A percentile compares a stretch with the other conserved stretches of the same genome.
Evolutionary conservation across 345 rosid species (phyloP).

Genomic region (Adansonia digitata): DNA sequence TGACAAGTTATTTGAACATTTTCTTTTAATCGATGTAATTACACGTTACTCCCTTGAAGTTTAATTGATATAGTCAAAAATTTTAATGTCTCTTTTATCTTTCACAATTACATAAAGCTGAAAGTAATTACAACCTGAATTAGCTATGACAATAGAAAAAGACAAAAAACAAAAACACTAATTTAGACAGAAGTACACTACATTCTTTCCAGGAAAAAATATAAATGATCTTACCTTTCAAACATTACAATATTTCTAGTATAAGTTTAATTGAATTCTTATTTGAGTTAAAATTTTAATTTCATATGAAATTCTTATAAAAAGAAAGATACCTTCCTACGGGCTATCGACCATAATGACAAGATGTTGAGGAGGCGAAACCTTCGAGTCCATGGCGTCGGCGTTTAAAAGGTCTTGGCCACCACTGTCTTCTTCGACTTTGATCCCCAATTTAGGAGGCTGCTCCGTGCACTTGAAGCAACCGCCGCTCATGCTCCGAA

Average conservation of each 20-base stretch:
- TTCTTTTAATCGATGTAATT: too few relatives aligned
- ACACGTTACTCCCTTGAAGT: too few relatives aligned
- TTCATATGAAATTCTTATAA: background rate
- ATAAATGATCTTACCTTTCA: background rate
- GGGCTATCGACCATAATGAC: constrained; percentile 81
- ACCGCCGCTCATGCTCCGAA: constrained; percentile 34
- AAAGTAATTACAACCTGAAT: too few relatives aligned
- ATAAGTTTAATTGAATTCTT: background rate
- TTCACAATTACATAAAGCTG: too few relatives aligned
- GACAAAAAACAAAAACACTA: too few relatives aligned
- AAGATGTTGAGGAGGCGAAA: constrained; percentile 61
- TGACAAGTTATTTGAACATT: too few relatives aligned
- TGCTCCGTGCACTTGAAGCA: constrained; percentile 39
- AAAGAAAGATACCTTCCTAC: constrained; percentile 53
- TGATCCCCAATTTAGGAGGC: constrained; percentile 19
- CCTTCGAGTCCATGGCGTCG: constrained; percentile 24
- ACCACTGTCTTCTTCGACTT: constrained; percentile 57
- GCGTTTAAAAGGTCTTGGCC: constrained; percentile 58
- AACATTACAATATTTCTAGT: background rate
- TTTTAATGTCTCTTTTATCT: too few relatives aligned
- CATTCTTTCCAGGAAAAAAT: background rate
- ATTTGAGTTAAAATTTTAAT: background rate
- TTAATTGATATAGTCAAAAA: too few relatives aligned
- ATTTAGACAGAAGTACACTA: background rate
- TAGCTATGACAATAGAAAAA: too few relatives aligned